phyloP scores from a whole-genome alignment of 306 rosid species.

The Trifolium subterraneum region DNA sequence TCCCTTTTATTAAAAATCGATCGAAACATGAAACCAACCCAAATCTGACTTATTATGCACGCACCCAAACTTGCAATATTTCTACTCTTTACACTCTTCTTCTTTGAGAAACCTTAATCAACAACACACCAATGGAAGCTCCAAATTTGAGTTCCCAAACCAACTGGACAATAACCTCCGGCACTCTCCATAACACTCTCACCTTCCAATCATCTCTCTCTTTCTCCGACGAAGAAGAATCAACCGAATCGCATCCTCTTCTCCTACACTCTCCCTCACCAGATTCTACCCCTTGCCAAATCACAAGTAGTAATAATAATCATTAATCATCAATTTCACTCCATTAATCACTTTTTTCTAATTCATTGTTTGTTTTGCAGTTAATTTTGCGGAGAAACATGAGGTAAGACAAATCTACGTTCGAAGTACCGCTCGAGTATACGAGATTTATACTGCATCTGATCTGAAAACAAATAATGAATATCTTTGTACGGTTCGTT shows the following conservation, averaged over 20 bases:
- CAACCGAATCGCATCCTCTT: slow-evolving; percentile 48
- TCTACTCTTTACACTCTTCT: not conserved
- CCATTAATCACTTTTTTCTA: not conserved
- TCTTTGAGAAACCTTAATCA: not conserved
- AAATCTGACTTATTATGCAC: too few species aligned
- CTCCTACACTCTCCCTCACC: slow-evolving; percentile 58
- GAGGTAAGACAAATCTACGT: slow-evolving; percentile 81
- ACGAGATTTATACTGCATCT: slow-evolving; percentile 69
- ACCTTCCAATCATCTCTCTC: slow-evolving; percentile 64
- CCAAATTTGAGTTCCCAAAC: slow-evolving; percentile 47
- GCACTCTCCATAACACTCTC: slow-evolving; percentile 55
- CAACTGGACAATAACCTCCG: slow-evolving; percentile 63
- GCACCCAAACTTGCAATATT: not conserved
- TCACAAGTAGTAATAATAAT: slow-evolving; percentile 54
- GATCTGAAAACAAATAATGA: slow-evolving; percentile 51
- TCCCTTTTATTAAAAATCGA: too few species aligned
- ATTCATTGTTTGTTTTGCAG: slow-evolving; percentile 41
- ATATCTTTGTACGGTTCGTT: slow-evolving; percentile 80
- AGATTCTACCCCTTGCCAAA: slow-evolving; percentile 80
- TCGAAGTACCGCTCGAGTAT: slow-evolving; percentile 85
- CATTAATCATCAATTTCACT: not conserved
- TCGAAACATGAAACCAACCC: too few species aligned
- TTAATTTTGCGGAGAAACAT: slow-evolving; percentile 62
- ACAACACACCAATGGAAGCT: slow-evolving; percentile 53
- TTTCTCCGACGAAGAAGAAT: slow-evolving; percentile 38